A percentile compares a stretch with the other conserved stretches of the same genome.
These are phyloP conservation scores for Asterochloris sp. DNA, from an alignment of 139 green algal genomes.

Conservation along the genomic window DNA sequence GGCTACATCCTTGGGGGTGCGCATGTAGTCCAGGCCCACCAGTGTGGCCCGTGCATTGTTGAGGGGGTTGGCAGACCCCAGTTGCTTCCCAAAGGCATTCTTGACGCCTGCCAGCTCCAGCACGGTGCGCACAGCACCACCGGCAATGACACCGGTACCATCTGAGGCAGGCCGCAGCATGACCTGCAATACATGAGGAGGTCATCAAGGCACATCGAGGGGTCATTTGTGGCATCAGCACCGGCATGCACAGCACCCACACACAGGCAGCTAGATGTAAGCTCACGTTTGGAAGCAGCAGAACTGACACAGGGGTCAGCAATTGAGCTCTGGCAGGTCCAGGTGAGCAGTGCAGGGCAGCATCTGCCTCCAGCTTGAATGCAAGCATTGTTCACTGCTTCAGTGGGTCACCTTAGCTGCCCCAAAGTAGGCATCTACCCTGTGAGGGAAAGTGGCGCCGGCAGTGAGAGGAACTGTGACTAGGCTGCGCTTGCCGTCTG, in stretches of 20 bases:
- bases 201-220: too few species aligned
- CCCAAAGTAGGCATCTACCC: slow-evolving; percentile 73
- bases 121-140: slow-evolving; percentile 80
- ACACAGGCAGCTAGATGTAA: too few species aligned
- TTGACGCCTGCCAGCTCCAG: slow-evolving; percentile 90
- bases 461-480: slow-evolving; percentile 61
- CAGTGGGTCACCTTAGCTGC: slow-evolving; percentile 45
- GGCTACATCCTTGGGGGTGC: slow-evolving; percentile 69
- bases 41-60: slow-evolving; percentile 92
- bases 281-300: too few species aligned
- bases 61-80: slow-evolving; percentile 80
- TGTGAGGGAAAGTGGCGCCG: slow-evolving; percentile 77
- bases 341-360: too few species aligned
- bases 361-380: background rate
- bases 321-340: too few species aligned
- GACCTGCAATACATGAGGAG: slow-evolving; percentile 9
- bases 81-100: slow-evolving; percentile 93
- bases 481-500: slow-evolving; percentile 70
- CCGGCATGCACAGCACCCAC: too few species aligned
- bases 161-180: slow-evolving; percentile 87
- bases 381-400: slow-evolving; percentile 24
- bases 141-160: slow-evolving; percentile 80
- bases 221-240: too few species aligned
- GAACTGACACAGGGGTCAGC: too few species aligned
- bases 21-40: slow-evolving; percentile 66